phyloP scores from a whole-genome alignment of 2,329 filamentous ascomycete genomes.

The Penicillium corylophilum region DNA sequence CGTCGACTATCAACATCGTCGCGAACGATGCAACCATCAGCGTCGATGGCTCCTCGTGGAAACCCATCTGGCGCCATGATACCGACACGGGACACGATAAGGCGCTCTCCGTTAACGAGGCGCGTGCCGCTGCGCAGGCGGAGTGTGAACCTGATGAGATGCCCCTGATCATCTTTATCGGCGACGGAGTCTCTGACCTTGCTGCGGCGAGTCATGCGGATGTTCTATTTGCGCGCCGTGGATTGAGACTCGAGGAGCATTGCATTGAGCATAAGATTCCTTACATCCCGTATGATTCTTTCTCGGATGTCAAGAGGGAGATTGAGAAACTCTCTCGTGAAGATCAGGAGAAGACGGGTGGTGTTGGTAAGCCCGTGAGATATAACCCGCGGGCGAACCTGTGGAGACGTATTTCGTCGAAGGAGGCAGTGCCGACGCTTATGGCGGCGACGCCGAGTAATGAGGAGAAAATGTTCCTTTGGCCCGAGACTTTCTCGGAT shows the following conservation, averaged over 20 bases:
- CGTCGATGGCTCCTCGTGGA: constrained; percentile 60
- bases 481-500: constrained; percentile 59
- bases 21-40: constrained; percentile 65
- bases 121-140: constrained; percentile 54
- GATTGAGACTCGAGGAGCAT: constrained; percentile 64
- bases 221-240: constrained; percentile 66
- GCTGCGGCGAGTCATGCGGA: constrained; percentile 66
- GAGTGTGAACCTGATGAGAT: constrained; percentile 60
- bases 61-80: constrained; percentile 66
- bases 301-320: constrained; percentile 64
- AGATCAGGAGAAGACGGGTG: constrained; percentile 61
- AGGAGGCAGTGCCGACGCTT: constrained; percentile 53
- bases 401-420: constrained; percentile 64
- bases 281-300: constrained; percentile 64
- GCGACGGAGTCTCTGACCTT: constrained; percentile 67
- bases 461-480: constrained; percentile 63
- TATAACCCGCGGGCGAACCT: constrained; percentile 70
- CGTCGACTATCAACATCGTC: constrained; percentile 63
- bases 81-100: constrained; percentile 67
- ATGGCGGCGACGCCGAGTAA: constrained; percentile 51
- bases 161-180: constrained; percentile 68
- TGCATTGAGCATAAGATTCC: constrained; percentile 61
- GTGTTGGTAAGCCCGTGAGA: constrained; percentile 57
- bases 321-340: constrained; percentile 58
- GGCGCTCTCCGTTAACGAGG: constrained; percentile 62